Base-by-base conservation (phyloP, 345 rosid species). In the Eutrema yunnanense region DNA sequence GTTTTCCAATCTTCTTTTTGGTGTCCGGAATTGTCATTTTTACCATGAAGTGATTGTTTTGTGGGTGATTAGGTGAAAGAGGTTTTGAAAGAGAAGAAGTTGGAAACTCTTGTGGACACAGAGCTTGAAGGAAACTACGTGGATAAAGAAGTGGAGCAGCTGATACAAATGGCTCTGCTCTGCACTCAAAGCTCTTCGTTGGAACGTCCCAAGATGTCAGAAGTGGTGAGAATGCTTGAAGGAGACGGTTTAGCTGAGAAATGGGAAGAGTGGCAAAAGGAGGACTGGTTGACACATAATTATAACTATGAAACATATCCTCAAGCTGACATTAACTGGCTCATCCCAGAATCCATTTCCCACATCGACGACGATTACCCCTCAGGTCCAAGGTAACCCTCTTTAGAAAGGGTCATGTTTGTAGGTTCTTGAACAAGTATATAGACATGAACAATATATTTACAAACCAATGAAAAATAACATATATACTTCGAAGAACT, bases 221-320 rank as follows among this genome's bases (percentile, higher is more conserved):
- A 93, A 40, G 98, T 90, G 12, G 97, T 93, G 6, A 89, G 94
- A 73, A 93, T 90, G 98, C 86, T 93, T 14, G 98, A 93, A 82
- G 98, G 98, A 1, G 96, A 89, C 43, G 94, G 97, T 13, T 84
- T 90, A 82, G 87, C 94, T 3, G 86, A 89, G 82, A 87, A 86
- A 77, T 90, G 98, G 98, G 96, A 90, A 77, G 91, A 89, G 43
- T 93, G 97, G 98, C 94, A 93, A 78, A 88, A 87, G 58, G 92
- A 85, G 41, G 96, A 90, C 65, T 65, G 81, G 72, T 72, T 82
- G 74, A 83, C 87, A 4, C 88, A 87, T 75, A 93, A 85, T 14
- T 81, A 73, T n/a, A 82, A 49, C 8, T 49, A 66, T 67, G 78
- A 75, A 34, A n/a, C 11, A 12, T 81, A 71, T 69, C 78, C 80